Conservation (phyloP, 2,329 filamentous ascomycete genomes). For the Grosmannia huntii region DNA sequence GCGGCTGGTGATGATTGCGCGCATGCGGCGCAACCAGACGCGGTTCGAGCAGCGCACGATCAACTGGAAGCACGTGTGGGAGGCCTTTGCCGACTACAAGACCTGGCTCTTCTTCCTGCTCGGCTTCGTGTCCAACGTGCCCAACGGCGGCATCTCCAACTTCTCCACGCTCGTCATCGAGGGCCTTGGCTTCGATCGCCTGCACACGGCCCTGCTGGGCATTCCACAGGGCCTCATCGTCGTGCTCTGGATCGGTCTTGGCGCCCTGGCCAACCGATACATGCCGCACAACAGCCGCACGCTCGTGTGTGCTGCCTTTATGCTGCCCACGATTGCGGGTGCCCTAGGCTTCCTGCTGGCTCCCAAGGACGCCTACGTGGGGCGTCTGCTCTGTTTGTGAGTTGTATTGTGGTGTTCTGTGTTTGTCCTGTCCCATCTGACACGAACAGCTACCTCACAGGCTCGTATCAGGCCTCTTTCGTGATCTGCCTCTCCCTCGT, state of each 20-base stretch:
- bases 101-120: slow-evolving; percentile 44
- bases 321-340: slow-evolving; percentile 46
- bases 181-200: slow-evolving; percentile 37
- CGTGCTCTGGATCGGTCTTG: slow-evolving; percentile 46
- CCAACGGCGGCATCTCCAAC: slow-evolving; percentile 47
- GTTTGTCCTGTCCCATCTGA: too few relatives aligned
- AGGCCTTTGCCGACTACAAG: slow-evolving; percentile 45
- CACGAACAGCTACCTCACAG: slow-evolving; percentile 18
- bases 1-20: slow-evolving; percentile 38
- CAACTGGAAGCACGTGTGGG: slow-evolving; percentile 39
- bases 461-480: slow-evolving; percentile 27
- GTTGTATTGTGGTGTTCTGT: slow-evolving; percentile 18
- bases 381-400: slow-evolving; percentile 41
- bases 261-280: slow-evolving; percentile 28
- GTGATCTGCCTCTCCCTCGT: slow-evolving; percentile 29
- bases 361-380: slow-evolving; percentile 32
- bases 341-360: slow-evolving; percentile 45
- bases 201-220: slow-evolving; percentile 24
- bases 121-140: slow-evolving; percentile 38
- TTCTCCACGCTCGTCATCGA: slow-evolving; percentile 48
- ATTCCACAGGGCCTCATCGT: slow-evolving; percentile 33
- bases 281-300: slow-evolving; percentile 35
- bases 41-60: slow-evolving; percentile 43
- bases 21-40: slow-evolving; percentile 43
- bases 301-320: slow-evolving; percentile 40